phyloP scores from a whole-genome alignment of 1,284 basidiomycete species.

The Heterobasidion irregulare region DNA sequence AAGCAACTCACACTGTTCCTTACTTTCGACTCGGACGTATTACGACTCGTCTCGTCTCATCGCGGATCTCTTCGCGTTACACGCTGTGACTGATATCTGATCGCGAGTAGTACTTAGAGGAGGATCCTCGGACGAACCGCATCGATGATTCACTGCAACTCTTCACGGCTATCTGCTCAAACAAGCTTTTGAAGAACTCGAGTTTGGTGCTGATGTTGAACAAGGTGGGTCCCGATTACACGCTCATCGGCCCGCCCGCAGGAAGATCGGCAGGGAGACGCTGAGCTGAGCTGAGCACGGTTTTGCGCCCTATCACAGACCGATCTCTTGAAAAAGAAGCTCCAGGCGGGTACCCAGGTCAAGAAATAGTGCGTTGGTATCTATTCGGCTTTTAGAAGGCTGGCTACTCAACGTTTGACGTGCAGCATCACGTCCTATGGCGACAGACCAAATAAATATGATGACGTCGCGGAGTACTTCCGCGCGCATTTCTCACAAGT shows the following conservation, averaged over 20 bases:
- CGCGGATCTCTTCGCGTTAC: not conserved
- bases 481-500: constrained; percentile 70
- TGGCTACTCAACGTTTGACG: not conserved
- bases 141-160: constrained; percentile 76
- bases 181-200: constrained; percentile 61
- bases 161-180: constrained; percentile 65
- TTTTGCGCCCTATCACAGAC: constrained; percentile 30
- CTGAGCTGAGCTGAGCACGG: not conserved
- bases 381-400: not conserved
- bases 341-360: constrained; percentile 53
- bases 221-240: constrained; percentile 37
- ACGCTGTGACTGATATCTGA: not conserved
- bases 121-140: constrained; percentile 67
- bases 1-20: not conserved
- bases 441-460: constrained; percentile 61
- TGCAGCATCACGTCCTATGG: constrained; percentile 73
- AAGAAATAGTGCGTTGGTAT: constrained; percentile 54
- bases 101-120: constrained; percentile 59
- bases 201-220: constrained; percentile 71
- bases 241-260: not conserved
- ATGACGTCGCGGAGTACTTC: constrained; percentile 70
- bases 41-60: not conserved
- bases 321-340: constrained; percentile 59
- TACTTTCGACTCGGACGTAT: not conserved
- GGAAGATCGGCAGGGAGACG: too few species aligned